phyloP scores from a whole-genome alignment of 768 basidiomycete genomes.

The Boletus vermiculosoides region DNA sequence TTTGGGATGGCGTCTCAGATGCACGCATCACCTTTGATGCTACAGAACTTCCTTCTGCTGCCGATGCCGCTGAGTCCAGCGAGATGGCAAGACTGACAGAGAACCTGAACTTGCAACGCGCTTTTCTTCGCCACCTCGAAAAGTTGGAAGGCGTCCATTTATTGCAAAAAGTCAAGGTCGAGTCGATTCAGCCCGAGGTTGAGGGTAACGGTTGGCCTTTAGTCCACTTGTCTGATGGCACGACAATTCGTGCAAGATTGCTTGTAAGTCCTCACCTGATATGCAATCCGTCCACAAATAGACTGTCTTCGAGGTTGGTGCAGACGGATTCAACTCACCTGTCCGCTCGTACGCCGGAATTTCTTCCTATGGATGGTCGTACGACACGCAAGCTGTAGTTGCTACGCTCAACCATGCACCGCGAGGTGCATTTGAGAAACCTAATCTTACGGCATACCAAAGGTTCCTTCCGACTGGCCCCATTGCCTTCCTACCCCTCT shows the following conservation, averaged over 20 bases:
- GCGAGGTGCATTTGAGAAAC: conserved; percentile 55
- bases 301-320: conserved; percentile 64
- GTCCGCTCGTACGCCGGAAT: conserved; percentile 86
- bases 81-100: conserved; percentile 87
- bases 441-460: conserved; percentile 86
- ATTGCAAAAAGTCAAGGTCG: conserved; percentile 72
- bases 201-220: conserved; percentile 73
- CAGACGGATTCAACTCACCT: conserved; percentile 94
- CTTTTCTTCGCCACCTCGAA: conserved; percentile 65
- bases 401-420: conserved; percentile 80
- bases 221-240: conserved; percentile 69
- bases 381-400: conserved; percentile 86
- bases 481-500: conserved; percentile 91
- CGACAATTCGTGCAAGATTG: conserved; percentile 65
- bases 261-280: conserved; percentile 49
- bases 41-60: conserved; percentile 36
- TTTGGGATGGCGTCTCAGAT: conserved; percentile 90
- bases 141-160: conserved; percentile 54
- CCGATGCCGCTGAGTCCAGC: conserved; percentile 28
- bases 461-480: conserved; percentile 94
- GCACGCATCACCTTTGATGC: conserved; percentile 74
- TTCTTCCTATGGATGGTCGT: conserved; percentile 87
- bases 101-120: conserved; percentile 90
- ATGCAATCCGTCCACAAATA: not conserved
- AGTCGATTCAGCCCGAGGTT: conserved; percentile 52